These are phyloP conservation scores for Diospyros lotus DNA, from an alignment of 148 eudicot species.

Conservation along the genomic window DNA sequence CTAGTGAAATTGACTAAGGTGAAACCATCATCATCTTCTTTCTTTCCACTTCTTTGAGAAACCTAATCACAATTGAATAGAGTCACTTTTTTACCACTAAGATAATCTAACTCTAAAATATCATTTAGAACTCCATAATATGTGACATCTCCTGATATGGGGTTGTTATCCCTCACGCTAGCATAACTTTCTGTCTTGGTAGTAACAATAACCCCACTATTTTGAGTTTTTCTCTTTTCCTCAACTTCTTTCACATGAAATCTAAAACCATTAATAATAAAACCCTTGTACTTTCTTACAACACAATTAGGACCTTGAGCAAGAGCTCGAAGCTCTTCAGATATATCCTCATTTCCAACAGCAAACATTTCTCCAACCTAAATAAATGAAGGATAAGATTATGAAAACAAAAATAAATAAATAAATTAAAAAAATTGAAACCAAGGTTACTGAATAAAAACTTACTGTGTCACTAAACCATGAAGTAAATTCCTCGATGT, in stretches of 20 bases:
- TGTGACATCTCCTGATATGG: constrained; percentile 11
- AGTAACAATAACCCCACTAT: constrained; percentile 13
- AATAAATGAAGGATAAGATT: too few species aligned
- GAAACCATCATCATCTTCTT: neutral
- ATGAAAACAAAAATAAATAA: too few species aligned
- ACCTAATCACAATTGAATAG: constrained; percentile 15
- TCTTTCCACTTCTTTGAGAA: neutral
- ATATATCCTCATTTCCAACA: neutral
- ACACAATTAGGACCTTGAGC: constrained; percentile 13
- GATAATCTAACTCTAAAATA: constrained; percentile 17
- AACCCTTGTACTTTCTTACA: constrained; percentile 6
- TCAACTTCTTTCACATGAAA: neutral
- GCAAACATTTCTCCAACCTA: too few species aligned
- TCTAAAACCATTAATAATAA: constrained; percentile 13
- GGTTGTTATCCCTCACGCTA: constrained; percentile 16
- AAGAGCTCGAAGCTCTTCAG: neutral
- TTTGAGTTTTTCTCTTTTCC: neutral
- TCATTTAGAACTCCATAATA: constrained; percentile 11
- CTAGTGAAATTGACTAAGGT: neutral
- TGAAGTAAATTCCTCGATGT: too few species aligned
- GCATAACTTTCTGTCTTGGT: constrained; percentile 12
- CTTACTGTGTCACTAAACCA: too few species aligned
- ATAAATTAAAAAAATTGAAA: too few species aligned
- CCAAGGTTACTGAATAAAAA: too few species aligned
- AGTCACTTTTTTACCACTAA: neutral